Conservation (phyloP, 768 basidiomycete genomes). For the Amanita polypyramis region DNA sequence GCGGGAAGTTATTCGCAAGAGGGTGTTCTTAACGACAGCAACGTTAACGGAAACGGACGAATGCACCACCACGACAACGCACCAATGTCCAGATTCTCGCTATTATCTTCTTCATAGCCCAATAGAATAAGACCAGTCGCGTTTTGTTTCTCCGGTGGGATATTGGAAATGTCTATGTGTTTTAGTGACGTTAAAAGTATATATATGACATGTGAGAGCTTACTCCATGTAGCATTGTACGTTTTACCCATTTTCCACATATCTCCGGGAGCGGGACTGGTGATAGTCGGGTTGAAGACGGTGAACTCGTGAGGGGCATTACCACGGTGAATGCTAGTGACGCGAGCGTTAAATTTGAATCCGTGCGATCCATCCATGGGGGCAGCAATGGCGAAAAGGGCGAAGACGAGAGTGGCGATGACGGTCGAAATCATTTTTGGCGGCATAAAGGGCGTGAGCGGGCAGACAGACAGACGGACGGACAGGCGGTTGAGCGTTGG, state of each 20-base stretch:
- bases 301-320: constrained; percentile 11
- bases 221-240: constrained; percentile 31
- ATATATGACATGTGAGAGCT: background rate
- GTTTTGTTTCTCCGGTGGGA: constrained; percentile 26
- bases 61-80: constrained; percentile 11
- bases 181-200: background rate
- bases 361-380: background rate
- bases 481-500: too few relatives aligned
- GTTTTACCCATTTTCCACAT: constrained; percentile 24
- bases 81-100: constrained; percentile 40
- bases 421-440: background rate
- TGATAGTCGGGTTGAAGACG: constrained; percentile 29
- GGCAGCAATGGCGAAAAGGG: background rate
- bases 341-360: background rate
- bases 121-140: constrained; percentile 30
- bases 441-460: too few relatives aligned
- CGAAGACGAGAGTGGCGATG: background rate
- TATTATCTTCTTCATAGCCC: constrained; percentile 23
- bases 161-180: constrained; percentile 14
- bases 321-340: background rate
- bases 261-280: constrained; percentile 16
- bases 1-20: constrained; percentile 17
- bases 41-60: background rate
- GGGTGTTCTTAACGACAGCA: constrained; percentile 14
- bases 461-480: background rate